Base-by-base conservation (phyloP, 1,284 basidiomycete species). In the Trichosporon ovoides region DNA sequence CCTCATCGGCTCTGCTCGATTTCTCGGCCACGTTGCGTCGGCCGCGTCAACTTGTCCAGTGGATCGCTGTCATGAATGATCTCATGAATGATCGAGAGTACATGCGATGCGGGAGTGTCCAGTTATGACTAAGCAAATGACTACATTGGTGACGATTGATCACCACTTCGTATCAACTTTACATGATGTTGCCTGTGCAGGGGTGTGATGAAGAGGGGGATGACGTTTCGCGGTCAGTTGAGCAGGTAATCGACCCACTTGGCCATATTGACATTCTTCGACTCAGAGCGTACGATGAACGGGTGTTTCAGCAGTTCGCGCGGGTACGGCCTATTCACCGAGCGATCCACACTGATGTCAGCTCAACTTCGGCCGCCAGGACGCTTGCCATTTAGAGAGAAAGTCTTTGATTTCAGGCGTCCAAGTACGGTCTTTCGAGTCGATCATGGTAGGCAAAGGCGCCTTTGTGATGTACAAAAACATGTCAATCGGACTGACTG, bases 401-500 rank as follows among this genome's bases (percentile, higher is more conserved):
- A 98, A 98, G 67, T 93, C 88, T 74, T 95, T 93, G 84, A 98
- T 91, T 19, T 85, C 85, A 43, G 86, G 82, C 54, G 85, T 87
- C 89, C 94, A 98, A 28, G 77, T 73, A 53, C 82, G 75, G 65
- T 68, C 66, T 4, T 77, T 77, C 55, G 82, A 70, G 62, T 83
- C 82, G 22, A 79, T 87, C 85, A 81, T 91, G 83, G 75, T 86
- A 78, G 73, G 86, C 22, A 92, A 89, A 54, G 90, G 89, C 85
- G 95, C 80, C 56, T 85, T 84, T 20, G 92, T 88, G 67, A 98
- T 94, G 72, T 93, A 87, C 76, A 90, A 88, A 77, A 98, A 85
- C 52, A 98, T 81, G 72, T 98, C 95, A 73, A 98, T 94, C 14
- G 92, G 87, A 4, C 90, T 88, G 40, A 92, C 82, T 68, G 80